Evolutionary conservation across 2,329 filamentous ascomycete genomes (phyloP).

Genomic region (Cordyceps sp.): DNA sequence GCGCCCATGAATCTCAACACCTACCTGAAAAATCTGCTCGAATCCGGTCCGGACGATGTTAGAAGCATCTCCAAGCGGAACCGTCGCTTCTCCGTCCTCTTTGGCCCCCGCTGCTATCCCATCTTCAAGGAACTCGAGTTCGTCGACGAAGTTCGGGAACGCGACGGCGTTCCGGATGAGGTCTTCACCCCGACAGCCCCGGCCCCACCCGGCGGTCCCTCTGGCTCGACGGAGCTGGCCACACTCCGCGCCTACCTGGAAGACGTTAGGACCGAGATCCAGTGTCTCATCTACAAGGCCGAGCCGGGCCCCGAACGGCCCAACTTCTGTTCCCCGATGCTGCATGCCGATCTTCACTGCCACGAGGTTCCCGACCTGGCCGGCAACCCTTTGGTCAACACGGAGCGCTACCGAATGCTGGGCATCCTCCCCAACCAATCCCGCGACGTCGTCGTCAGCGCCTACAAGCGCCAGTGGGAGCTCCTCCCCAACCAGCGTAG

Average conservation of each 20-base stretch:
- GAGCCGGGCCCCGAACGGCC: constrained; percentile 11
- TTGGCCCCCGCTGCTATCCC: constrained; percentile 29
- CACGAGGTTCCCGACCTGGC: constrained; percentile 12
- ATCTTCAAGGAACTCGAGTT: constrained; percentile 35
- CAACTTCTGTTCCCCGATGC: constrained; percentile 12
- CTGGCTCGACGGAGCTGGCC: constrained; percentile 17
- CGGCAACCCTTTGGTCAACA: constrained; percentile 12
- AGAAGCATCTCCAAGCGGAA: constrained; percentile 38
- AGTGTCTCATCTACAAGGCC: constrained; percentile 22
- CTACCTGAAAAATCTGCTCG: constrained; percentile 33
- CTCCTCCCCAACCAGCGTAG: constrained; percentile 13
- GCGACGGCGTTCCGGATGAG: constrained; percentile 22
- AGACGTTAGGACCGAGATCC: constrained; percentile 30
- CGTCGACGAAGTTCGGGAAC: constrained; percentile 19
- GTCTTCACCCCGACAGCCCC: constrained; percentile 18
- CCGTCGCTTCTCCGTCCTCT: constrained; percentile 37
- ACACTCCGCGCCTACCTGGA: constrained; percentile 31
- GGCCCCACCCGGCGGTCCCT: constrained; percentile 15
- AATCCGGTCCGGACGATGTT: constrained; percentile 16
- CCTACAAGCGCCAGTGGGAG: constrained; percentile 24
- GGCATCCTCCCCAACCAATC: constrained; percentile 20
- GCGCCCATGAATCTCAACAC: constrained; percentile 28
- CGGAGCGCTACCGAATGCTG: constrained; percentile 17
- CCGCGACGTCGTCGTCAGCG: constrained; percentile 18
- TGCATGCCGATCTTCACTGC: constrained; percentile 16